These are phyloP conservation scores for Clarireedia hainanense DNA, from an alignment of 2,329 filamentous ascomycete species.

Conservation along the genomic window DNA sequence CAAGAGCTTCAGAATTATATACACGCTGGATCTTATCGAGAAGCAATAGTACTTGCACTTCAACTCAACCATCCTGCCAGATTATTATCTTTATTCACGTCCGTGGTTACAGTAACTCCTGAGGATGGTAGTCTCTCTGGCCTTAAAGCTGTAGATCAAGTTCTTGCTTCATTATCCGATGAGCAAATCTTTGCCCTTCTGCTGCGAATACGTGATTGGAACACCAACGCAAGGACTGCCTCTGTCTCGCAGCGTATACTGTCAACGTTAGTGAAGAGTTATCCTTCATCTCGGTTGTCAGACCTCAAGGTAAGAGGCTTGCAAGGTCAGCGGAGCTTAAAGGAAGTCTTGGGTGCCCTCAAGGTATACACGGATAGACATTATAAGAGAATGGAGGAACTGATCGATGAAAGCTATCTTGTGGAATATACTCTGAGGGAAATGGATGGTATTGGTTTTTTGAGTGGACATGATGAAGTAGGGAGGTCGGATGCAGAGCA, in stretches of 20 bases:
- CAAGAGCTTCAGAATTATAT: conserved; percentile 93
- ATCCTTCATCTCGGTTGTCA: conserved; percentile 71
- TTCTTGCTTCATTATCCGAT: conserved; percentile 69
- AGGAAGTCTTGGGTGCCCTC: conserved; percentile 80
- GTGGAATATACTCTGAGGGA: conserved; percentile 88
- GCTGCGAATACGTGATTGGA: conserved; percentile 85
- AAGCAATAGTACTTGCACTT: conserved; percentile 85
- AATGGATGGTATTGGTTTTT: conserved; percentile 58
- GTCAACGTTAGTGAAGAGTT: conserved; percentile 69
- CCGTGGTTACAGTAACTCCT: conserved; percentile 59
- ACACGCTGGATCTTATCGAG: conserved; percentile 76
- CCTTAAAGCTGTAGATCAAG: conserved; percentile 67
- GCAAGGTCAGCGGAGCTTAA: conserved; percentile 57
- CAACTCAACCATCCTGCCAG: conserved; percentile 91
- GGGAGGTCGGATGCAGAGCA: not conserved
- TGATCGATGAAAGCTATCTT: conserved; percentile 90
- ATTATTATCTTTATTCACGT: conserved; percentile 74
- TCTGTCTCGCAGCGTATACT: conserved; percentile 80
- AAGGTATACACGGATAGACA: conserved; percentile 89
- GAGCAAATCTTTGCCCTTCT: conserved; percentile 82
- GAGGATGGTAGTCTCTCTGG: conserved; percentile 59
- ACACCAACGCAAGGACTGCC: conserved; percentile 85
- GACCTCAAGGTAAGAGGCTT: conserved; percentile 55
- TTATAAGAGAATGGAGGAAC: conserved; percentile 79
- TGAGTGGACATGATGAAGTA: conserved; percentile 5